Base-by-base conservation (phyloP, 441 rosid genomes). In the Manihot esculenta region DNA sequence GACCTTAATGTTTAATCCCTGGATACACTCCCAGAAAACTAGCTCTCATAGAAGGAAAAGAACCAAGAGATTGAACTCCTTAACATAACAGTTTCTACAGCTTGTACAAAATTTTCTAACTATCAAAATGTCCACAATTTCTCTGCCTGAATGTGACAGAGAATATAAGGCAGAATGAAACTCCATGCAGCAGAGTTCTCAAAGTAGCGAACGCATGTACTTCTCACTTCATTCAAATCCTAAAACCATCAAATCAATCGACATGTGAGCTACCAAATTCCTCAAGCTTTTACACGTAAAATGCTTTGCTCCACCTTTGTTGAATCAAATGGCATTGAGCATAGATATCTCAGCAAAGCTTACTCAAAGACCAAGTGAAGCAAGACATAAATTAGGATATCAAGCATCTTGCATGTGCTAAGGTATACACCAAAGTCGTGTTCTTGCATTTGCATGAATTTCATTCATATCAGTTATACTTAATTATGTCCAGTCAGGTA, bases 321-420 rank as follows among this genome's bases (percentile, higher is more conserved):
- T 24, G 7, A 45, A 23, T 63, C 47, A 24, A 10, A 45, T 23
- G 38, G 20, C 7, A 45, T 55, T 3, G 20, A 53, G 14, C 50
- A 66, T 15, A 35, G 7, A 35, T 51, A 10, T 27, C 35, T 66
- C 48, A 20, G 33, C 7, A 54, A 33, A 30, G 48, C 26, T 50
- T 35, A n/a, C 33, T 58, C 45, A 47, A 30, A 58, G 3, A 44
- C 58, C 18, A 69, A 27, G 18, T 26, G 9, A 10, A n/a, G n/a
- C n/a, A n/a, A n/a, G 24, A 27, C 67, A 63, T 20, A 50, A 33
- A 54, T 54, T 14, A 50, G 59, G 45, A 7, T 59, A 50, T 65
- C 45, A 64, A 49, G 30, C 45, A 44, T 44, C 38, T 24, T 56
- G 13, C 21, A 23, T 18, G 42, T 18, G 44, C 27, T 18, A 56